phyloP scores from a whole-genome alignment of 345 rosid genomes.

The Eucalyptus viminalis region DNA sequence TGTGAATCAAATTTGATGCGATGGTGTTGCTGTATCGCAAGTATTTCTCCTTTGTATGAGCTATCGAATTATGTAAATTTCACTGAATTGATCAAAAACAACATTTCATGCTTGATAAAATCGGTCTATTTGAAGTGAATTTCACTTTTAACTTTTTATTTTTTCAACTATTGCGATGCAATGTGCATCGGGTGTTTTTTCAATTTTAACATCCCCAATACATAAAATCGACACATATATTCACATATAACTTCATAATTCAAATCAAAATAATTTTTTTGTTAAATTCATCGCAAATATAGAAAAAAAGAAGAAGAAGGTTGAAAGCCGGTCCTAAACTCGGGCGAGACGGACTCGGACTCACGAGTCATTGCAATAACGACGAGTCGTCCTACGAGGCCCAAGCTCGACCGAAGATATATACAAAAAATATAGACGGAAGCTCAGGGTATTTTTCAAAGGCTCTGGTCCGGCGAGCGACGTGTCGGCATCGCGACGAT shows the following conservation, averaged over 20 bases:
- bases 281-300: background rate
- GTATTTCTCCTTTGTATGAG: background rate
- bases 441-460: too few species aligned
- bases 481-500: background rate
- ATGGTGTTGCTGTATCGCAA: rapidly evolving
- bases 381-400: background rate
- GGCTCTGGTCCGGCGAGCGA: background rate
- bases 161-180: rapidly evolving
- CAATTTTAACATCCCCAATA: background rate
- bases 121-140: rapidly evolving
- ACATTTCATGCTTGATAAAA: rapidly evolving
- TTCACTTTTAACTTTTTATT: background rate
- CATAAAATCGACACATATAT: background rate
- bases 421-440: too few species aligned
- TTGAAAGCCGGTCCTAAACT: background rate
- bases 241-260: background rate
- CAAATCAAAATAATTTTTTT: background rate
- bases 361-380: background rate
- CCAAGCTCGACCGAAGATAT: background rate
- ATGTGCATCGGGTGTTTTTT: background rate
- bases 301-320: too few species aligned
- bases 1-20: background rate
- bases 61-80: background rate
- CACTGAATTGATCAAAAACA: background rate
- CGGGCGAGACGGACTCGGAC: background rate